Conservation (phyloP, 2,329 filamentous ascomycete species). For the Taxawa tesnikishii region DNA sequence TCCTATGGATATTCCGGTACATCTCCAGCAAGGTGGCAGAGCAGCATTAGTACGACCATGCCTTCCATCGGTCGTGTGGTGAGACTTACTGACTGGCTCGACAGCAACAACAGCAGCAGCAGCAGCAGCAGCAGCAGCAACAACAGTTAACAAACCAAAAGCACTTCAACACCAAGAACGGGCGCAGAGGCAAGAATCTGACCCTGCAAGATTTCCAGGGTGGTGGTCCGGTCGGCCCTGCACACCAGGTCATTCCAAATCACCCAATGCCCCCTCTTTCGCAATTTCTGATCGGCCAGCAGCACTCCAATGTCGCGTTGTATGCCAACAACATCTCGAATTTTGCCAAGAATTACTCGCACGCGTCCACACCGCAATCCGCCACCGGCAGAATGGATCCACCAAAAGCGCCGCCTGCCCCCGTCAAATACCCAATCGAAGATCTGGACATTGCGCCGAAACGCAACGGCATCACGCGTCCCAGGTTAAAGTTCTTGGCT, state of each 20-base stretch:
- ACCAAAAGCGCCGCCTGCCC: constrained; percentile 48
- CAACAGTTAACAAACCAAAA: constrained; percentile 1
- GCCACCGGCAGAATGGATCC: constrained; percentile 2
- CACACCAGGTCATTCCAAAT: not conserved
- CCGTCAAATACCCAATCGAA: constrained; percentile 90
- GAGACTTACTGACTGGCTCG: not conserved
- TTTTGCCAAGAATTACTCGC: too few species aligned
- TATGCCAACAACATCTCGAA: too few species aligned
- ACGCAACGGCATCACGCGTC: constrained; percentile 51
- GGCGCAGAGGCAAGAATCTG: constrained; percentile 7
- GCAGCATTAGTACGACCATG: constrained; percentile 45
- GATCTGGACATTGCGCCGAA: constrained; percentile 71
- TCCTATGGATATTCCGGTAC: constrained; percentile 70
- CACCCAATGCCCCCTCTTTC: too few species aligned
- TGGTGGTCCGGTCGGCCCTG: too few species aligned
- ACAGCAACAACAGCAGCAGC: too few species aligned
- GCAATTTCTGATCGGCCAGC: too few species aligned
- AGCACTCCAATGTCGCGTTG: not conserved
- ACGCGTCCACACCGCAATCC: too few species aligned
- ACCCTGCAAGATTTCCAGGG: constrained; percentile 4
- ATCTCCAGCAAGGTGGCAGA: constrained; percentile 71
- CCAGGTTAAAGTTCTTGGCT: constrained; percentile 66
- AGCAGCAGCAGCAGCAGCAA: constrained; percentile 1
- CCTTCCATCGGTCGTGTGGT: constrained; percentile 13
- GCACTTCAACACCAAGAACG: constrained; percentile 7